Evolutionary conservation across 495 filamentous ascomycete genomes (phyloP), one percentile per base, ranked within the genome.

Genomic region (Neurospora tetrasperma): DNA sequence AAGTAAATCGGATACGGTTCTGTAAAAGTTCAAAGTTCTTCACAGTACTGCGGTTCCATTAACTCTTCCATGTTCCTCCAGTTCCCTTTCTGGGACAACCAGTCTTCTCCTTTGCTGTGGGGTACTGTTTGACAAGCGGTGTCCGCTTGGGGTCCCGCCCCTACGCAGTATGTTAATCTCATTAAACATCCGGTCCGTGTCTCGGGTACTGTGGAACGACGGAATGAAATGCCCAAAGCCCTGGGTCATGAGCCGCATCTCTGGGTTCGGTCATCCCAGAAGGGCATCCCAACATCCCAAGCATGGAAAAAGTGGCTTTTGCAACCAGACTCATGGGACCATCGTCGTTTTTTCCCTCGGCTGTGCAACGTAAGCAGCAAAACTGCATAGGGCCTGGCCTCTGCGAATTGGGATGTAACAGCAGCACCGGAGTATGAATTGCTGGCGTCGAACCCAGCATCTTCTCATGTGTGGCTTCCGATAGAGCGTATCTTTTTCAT

Each of bases 141-240:
- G 54, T 66, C 54, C 27, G 54, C 54, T 66, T 18, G 54, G 54
- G 23, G 54, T 66, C 54, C 54, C 54, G 54, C 54, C 54, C 54
- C 27, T 62, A n/a, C n/a, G n/a, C n/a, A n/a, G n/a, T n/a, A 59
- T 46, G 18, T 46, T 9, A 66, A 66, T 66, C 54, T 38, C 27
- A 35, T 38, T 27, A 66, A 66, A 66, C 54, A 66, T 66, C 54
- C 54, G 54, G 54, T 66, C 54, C 54, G 54, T 66, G 54, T 66
- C 54, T 66, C 54, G 54, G 54, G 54, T 66, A 66, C 54, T 66
- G 27, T 66, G 54, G 54, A 66, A 66, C 54, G 12, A 12, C 54
- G 54, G 54, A 66, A 66, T 66, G 31, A 66, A 66, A 66, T 66
- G 54, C 54, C 54, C 54, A 66, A 66, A 66, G 54, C 54, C 54